Evolutionary conservation across 2,329 filamentous ascomycete species (phyloP).

Genomic region (Fusarium haematococcum): DNA sequence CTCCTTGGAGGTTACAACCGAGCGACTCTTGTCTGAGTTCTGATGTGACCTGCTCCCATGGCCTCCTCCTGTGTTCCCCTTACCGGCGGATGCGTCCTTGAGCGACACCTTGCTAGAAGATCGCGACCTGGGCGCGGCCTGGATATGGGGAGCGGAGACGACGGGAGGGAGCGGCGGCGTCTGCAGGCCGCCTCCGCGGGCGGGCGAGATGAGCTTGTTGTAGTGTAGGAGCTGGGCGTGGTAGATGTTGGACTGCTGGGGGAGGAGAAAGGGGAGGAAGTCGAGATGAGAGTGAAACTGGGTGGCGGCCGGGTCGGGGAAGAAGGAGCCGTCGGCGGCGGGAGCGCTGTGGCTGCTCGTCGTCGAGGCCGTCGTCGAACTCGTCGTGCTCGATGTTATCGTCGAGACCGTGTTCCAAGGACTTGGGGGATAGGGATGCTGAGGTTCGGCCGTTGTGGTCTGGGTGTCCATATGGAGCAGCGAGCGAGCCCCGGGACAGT

Average conservation of each 20-base stretch:
- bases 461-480: slow-evolving; percentile 55
- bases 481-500: slow-evolving; percentile 45
- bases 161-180: slow-evolving; percentile 66
- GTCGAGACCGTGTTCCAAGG: slow-evolving; percentile 47
- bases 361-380: slow-evolving; percentile 42
- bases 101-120: slow-evolving; percentile 71
- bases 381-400: slow-evolving; percentile 43
- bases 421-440: slow-evolving; percentile 53
- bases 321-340: slow-evolving; percentile 48
- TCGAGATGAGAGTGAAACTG: slow-evolving; percentile 61
- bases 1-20: slow-evolving; percentile 71
- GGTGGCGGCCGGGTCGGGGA: slow-evolving; percentile 45
- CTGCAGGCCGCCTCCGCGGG: slow-evolving; percentile 67
- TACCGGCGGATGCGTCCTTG: slow-evolving; percentile 61
- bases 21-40: slow-evolving; percentile 69
- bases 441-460: slow-evolving; percentile 52
- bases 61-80: slow-evolving; percentile 65
- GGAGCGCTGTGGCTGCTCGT: slow-evolving; percentile 43
- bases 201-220: slow-evolving; percentile 72
- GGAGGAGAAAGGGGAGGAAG: slow-evolving; percentile 68
- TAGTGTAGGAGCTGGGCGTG: slow-evolving; percentile 73
- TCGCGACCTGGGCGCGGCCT: slow-evolving; percentile 67
- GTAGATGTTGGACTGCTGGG: slow-evolving; percentile 69
- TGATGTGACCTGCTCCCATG: slow-evolving; percentile 74
- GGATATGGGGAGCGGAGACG: slow-evolving; percentile 66